These are phyloP conservation scores for Omphalotus guepiniiformis DNA, from an alignment of 768 basidiomycete genomes.

Conservation along the genomic window DNA sequence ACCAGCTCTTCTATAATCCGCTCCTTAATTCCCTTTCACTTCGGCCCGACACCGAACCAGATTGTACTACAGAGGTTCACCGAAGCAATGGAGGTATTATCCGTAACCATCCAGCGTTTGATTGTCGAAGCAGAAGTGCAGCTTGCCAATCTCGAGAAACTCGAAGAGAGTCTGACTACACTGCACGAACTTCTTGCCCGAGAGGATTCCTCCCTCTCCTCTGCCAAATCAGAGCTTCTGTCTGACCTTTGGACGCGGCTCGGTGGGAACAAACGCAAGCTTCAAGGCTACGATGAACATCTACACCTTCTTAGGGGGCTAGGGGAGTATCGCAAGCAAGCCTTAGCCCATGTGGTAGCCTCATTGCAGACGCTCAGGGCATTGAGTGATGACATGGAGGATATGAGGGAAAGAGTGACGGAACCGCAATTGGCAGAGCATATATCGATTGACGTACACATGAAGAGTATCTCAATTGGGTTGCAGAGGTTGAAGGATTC, in stretches of 20 bases:
- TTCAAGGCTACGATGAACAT: conserved; percentile 50
- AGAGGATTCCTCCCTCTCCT: conserved; percentile 46
- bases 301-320: conserved; percentile 51
- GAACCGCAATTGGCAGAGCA: conserved; percentile 58
- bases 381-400: conserved; percentile 74
- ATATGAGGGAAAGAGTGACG: conserved; percentile 67
- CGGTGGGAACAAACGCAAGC: conserved; percentile 51
- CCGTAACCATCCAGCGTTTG: conserved; percentile 47
- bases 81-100: conserved; percentile 59
- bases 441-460: conserved; percentile 70
- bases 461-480: conserved; percentile 65
- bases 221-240: conserved; percentile 51
- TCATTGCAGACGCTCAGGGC: conserved; percentile 56
- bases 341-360: conserved; percentile 61
- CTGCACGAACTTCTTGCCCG: conserved; percentile 57
- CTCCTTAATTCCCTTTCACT: conserved; percentile 37
- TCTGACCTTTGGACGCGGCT: conserved; percentile 65
- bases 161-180: conserved; percentile 56
- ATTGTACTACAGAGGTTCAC: conserved; percentile 52
- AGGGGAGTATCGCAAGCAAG: conserved; percentile 53
- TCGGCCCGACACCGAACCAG: conserved; percentile 27
- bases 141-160: conserved; percentile 48
- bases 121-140: conserved; percentile 65
- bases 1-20: conserved; percentile 29
- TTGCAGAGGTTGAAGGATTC: conserved; percentile 59